Evolutionary conservation across 2,329 filamentous ascomycete species (phyloP).

Genomic region (Chrysoporthe puriensis): DNA sequence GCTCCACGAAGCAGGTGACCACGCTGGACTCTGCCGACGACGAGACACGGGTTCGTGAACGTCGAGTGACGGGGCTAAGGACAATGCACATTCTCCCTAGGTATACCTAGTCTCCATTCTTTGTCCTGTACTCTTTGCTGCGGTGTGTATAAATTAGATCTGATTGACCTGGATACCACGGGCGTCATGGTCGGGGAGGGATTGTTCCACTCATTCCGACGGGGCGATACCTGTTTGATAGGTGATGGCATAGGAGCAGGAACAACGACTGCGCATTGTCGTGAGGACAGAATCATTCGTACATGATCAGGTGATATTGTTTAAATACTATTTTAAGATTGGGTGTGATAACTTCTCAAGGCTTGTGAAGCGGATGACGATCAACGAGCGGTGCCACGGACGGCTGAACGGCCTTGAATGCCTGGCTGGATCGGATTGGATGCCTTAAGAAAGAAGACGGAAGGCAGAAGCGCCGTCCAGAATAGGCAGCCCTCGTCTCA

Average conservation of each 20-base stretch:
- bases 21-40: constrained; percentile 1
- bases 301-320: not conserved
- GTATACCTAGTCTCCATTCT: not conserved
- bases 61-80: not conserved
- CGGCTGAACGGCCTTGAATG: no score
- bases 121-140: constrained; percentile 1
- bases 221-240: not conserved
- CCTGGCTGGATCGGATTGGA: no score
- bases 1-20: not conserved
- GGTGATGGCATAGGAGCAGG: not conserved
- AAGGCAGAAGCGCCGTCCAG: no score
- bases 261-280: not conserved
- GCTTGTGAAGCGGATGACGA: no score
- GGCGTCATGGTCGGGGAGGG: not conserved
- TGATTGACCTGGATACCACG: constrained; percentile 13
- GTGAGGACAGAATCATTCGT: not conserved
- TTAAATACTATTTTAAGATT: not conserved
- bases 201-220: not conserved
- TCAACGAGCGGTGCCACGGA: no score
- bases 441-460: no score
- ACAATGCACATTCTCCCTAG: not conserved
- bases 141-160: constrained; percentile 11
- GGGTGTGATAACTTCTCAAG: no score
- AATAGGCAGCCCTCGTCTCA: no score
- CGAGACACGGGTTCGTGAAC: not conserved